Evolutionary conservation across 306 rosid species (phyloP), one percentile per base, ranked within the genome.

Genomic region (Prunus salicina): DNA sequence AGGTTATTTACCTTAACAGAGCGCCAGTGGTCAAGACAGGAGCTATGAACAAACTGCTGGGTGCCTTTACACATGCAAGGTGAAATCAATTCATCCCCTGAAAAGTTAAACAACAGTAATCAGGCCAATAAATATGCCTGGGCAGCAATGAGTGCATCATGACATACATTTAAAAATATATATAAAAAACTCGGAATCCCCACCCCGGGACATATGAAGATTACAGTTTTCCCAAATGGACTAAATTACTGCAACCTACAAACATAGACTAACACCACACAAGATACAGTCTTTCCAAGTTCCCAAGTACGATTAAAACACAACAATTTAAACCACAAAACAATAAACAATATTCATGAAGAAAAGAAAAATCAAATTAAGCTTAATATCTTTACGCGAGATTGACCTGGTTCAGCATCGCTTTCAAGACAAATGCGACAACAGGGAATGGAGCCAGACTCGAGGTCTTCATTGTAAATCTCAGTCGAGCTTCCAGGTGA

Each of bases 31-130:
- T 96, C 99, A 81, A 96, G 99, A 76, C 99, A 96, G 22, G 91
- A 87, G 51, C 96, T 97, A 78, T 96, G 99, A 75, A 96, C 99
- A 88, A 96, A 96, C 82, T 96, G 99, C 83, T 96, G 99, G 51
- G 99, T 96, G 78, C 99, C 99, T 86, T 96, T 96, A 91, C 99
- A 96, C 96, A 89, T 88, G 91, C 99, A 96, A 12, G 99, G 99
- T 20, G 99, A 96, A 77, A 96, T 96, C 90, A 96, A 79, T 50
- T 87, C 98, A 79, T 96, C 98, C 68, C 84, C 99, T 96, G 75
- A 43, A 76, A 74, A 87, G 82, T 71, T 69, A 62, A 76, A 85
- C 72, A 75, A 25, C 0, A 41, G 25, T 13, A 75, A 25, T 64
- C 76, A 76, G 81, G 58, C 77, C 72, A 65, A 19, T 43, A 30